Base-by-base conservation (phyloP, 2,329 filamentous ascomycete genomes). In the Magnaporthiopsis incrustans region DNA sequence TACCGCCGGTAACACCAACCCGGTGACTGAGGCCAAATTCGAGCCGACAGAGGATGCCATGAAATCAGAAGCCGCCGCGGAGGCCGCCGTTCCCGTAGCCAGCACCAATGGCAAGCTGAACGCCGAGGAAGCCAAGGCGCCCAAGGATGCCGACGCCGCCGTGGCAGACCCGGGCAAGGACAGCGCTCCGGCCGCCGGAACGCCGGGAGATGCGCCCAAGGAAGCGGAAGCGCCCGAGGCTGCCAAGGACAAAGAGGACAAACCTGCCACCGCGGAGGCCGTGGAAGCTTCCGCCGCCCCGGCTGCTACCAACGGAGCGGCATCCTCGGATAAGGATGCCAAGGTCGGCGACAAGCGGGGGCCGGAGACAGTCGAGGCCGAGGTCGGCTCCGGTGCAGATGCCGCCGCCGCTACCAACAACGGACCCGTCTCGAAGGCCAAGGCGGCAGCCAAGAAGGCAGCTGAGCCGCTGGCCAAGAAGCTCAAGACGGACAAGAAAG, bases 321-420 rank as follows among this genome's bases (percentile, higher is more conserved):
- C 61, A 26, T 27, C 56, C 18, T 27, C 62, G 53, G 64, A n/a
- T 1, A 33, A 57, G n/a, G 62, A 59, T 4, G 56, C 25, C 56
- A 63, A 63, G 57, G 62, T 26, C 30, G 68, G 67, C 60, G 67
- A 69, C 32, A 72, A 72, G 65, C 70, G 70, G 67, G 69, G 71
- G 57, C 94, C 93, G 60, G 91, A 92, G 72, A 64, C 65, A 22
- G 10, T 61, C 33, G 14, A 30, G 50, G 64, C 57, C 61, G 33
- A 32, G 38, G 66, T 44, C 60, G 62, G 57, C 26, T 33, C 60
- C 32, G 32, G 27, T 10, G 44, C 44, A 22, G 44, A 53, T 25
- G 44, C 44, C 44, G n/a, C 35, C 35, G 35, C 44, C 44, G 18
- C 44, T 10, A 53, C 44, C n/a, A 53, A 18, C 44, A 53, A 53